These are phyloP conservation scores for Candida ulmi DNA, from an alignment of 805 yeast species.

Conservation along the genomic window DNA sequence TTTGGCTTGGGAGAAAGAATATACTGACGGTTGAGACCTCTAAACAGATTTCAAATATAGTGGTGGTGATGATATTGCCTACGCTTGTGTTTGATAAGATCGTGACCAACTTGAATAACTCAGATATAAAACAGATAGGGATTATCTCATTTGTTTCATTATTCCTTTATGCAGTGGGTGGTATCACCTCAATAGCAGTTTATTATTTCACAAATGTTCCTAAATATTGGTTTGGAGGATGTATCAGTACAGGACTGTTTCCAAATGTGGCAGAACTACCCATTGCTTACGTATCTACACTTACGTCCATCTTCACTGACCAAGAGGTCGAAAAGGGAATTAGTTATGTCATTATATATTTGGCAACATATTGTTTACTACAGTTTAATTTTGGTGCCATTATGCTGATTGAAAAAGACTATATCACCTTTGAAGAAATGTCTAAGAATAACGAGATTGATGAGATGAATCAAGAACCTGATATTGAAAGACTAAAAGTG, in stretches of 20 bases:
- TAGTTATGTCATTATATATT: constrained; percentile 75
- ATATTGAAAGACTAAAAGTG: not conserved
- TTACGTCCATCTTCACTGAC: constrained; percentile 49
- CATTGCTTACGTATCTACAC: constrained; percentile 67
- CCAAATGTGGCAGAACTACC: constrained; percentile 77
- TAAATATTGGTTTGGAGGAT: constrained; percentile 63
- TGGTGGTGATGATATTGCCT: constrained; percentile 60
- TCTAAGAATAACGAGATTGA: constrained; percentile 1
- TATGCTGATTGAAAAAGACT: constrained; percentile 65
- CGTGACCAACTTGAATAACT: constrained; percentile 52
- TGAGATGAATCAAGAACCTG: not conserved
- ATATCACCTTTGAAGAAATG: constrained; percentile 6
- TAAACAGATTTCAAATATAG: constrained; percentile 56
- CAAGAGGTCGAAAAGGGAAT: constrained; percentile 69
- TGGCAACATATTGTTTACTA: constrained; percentile 55
- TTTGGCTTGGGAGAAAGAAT: constrained; percentile 49
- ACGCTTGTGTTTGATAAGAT: constrained; percentile 59
- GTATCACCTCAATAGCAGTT: constrained; percentile 10
- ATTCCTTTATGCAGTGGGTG: constrained; percentile 46
- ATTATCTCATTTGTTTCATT: constrained; percentile 50
- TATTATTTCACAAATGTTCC: constrained; percentile 37
- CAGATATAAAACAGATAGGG: constrained; percentile 66
- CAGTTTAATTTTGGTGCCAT: constrained; percentile 76
- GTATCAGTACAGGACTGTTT: constrained; percentile 61
- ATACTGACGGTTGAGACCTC: constrained; percentile 58